Conservation (phyloP, 2,329 filamentous ascomycete genomes). For the Ploettnerulaceae sp. region DNA sequence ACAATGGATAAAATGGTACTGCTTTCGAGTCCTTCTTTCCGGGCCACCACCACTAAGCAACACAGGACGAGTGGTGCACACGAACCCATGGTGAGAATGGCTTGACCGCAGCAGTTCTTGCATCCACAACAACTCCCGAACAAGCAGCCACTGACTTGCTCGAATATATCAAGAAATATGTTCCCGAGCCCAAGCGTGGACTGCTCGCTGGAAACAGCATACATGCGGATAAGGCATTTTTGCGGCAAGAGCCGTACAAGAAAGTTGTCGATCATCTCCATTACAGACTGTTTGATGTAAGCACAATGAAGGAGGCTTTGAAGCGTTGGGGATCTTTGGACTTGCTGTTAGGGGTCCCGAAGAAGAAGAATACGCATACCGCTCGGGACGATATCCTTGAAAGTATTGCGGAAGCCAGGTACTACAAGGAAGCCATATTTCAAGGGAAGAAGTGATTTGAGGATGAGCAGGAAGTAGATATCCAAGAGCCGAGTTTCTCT, state of each 20-base stretch:
- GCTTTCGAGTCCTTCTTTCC: background rate
- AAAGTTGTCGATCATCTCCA: constrained; percentile 72
- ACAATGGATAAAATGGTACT: constrained; percentile 65
- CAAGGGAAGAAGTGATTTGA: constrained; percentile 10
- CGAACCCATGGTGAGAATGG: constrained; percentile 75
- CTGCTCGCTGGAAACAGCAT: constrained; percentile 90
- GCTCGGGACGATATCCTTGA: constrained; percentile 88
- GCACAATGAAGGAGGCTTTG: constrained; percentile 84
- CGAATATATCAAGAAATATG: constrained; percentile 67
- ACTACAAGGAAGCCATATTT: constrained; percentile 72
- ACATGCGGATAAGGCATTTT: constrained; percentile 81
- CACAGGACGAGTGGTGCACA: constrained; percentile 76
- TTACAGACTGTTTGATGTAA: constrained; percentile 89
- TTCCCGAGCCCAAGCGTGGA: constrained; percentile 62
- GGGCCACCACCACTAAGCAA: constrained; percentile 10
- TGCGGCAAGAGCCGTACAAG: constrained; percentile 69
- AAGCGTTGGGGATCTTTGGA: constrained; percentile 70
- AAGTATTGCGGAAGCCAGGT: constrained; percentile 87
- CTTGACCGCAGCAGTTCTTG: constrained; percentile 69
- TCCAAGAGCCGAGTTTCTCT: no score
- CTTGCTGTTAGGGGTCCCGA: constrained; percentile 57
- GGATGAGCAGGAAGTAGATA: background rate
- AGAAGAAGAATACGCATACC: constrained; percentile 73
- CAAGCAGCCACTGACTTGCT: constrained; percentile 67
- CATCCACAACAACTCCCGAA: constrained; percentile 66